Evolutionary conservation across 495 filamentous ascomycete genomes (phyloP).

Genomic region (Penicillium crystallinum): DNA sequence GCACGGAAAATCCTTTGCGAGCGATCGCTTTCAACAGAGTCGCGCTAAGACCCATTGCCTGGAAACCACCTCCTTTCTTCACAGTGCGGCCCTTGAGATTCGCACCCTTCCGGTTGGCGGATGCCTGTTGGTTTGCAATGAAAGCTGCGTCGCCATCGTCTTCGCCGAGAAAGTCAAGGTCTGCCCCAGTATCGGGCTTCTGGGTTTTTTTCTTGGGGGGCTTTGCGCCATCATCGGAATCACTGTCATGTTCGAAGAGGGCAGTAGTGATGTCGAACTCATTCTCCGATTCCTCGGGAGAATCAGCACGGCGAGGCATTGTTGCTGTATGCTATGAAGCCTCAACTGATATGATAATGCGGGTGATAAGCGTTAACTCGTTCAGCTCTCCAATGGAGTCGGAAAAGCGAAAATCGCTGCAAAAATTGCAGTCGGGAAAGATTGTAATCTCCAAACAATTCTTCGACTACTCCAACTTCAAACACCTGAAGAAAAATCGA

Average conservation of each 20-base stretch:
- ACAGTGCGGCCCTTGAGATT: constrained; percentile 79
- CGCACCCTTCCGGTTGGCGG: constrained; percentile 75
- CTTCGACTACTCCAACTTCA: constrained; percentile 5
- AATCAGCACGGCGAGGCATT: constrained; percentile 62
- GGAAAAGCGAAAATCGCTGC: background rate
- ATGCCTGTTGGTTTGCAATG: constrained; percentile 78
- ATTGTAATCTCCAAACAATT: background rate
- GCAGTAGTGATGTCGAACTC: constrained; percentile 84
- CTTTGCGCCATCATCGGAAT: constrained; percentile 41
- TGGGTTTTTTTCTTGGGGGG: constrained; percentile 19
- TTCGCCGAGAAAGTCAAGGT: constrained; percentile 45
- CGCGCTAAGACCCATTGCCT: constrained; percentile 87
- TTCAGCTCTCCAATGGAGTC: background rate
- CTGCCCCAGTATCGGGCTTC: constrained; percentile 30
- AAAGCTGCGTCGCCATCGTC: constrained; percentile 77
- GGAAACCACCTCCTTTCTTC: constrained; percentile 94
- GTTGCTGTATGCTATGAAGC: constrained; percentile 8
- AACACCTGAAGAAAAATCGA: constrained; percentile 9
- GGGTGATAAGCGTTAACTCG: constrained; percentile 9
- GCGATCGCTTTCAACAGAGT: constrained; percentile 83
- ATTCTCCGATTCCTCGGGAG: constrained; percentile 80
- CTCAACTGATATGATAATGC: constrained; percentile 11
- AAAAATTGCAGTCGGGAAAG: background rate
- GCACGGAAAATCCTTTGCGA: constrained; percentile 89
- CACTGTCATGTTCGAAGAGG: constrained; percentile 60